Evolutionary conservation across 768 basidiomycete genomes (phyloP).

Genomic region (Agrocybe pediades): DNA sequence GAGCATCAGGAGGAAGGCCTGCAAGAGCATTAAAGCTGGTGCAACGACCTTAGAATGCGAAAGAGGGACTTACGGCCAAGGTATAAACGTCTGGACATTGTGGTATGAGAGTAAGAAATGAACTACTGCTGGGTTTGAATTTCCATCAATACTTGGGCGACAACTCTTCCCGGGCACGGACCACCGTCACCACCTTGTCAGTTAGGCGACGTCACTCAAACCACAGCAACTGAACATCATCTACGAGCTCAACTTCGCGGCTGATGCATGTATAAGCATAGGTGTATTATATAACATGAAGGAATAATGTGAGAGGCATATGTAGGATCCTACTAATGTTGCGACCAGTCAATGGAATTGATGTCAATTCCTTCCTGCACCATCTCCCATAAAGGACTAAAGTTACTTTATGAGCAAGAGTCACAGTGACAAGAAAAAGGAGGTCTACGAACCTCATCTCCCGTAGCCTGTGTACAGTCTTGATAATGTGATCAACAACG

Average conservation of each 20-base stretch:
- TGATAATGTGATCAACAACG: conserved; percentile 84
- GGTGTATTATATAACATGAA: conserved; percentile 11
- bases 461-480: conserved; percentile 83
- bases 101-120: conserved; percentile 37
- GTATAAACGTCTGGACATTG: conserved; percentile 84
- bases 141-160: conserved; percentile 23
- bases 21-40: conserved; percentile 2
- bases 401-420: conserved; percentile 11
- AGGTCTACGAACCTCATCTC: conserved; percentile 81
- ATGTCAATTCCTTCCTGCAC: conserved; percentile 98
- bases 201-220: no score
- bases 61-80: conserved; percentile 66
- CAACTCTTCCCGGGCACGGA: conserved; percentile 41
- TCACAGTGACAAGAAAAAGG: conserved; percentile 1
- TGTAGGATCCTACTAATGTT: conserved; percentile 53
- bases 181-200: no score
- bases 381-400: conserved; percentile 98
- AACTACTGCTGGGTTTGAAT: conserved; percentile 48
- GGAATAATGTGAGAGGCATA: conserved; percentile 13
- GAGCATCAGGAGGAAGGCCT: conserved; percentile 86
- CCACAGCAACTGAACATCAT: neutral
- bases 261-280: neutral
- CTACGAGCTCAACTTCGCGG: neutral
- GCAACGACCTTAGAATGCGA: neutral
- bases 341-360: conserved; percentile 93